Percentiles rank a stretch among this genome's conserved stretches.
Evolutionary conservation across 331 rosid species (phyloP).

Genomic region (Rosa hybrid): DNA sequence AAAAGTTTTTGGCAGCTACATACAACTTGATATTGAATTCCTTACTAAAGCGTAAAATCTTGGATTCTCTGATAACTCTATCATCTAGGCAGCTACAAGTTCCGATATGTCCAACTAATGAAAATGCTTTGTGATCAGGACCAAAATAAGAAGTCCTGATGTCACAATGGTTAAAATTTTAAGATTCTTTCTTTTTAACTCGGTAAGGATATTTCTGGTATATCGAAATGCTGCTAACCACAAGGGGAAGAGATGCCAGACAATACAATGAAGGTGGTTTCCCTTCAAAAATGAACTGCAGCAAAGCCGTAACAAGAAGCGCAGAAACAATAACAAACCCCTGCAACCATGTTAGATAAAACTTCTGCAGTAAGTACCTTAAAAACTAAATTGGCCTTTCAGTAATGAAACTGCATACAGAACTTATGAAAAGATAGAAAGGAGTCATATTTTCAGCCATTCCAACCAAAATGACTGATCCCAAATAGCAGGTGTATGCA

Average conservation of each 20-base stretch:
- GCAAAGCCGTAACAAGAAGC: conserved; percentile 82
- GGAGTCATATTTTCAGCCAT: neutral
- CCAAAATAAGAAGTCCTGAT: neutral
- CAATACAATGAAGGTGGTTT: conserved; percentile 85
- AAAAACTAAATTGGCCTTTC: conserved; percentile 8
- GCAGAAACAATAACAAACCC: conserved; percentile 98
- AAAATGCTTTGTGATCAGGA: neutral
- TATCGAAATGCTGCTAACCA: conserved; percentile 74
- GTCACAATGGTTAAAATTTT: conserved; percentile 15
- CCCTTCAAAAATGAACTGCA: conserved; percentile 96
- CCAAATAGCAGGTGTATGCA: neutral
- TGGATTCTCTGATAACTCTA: neutral
- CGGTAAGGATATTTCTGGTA: conserved; percentile 89
- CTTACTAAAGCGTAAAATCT: neutral
- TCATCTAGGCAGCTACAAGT: conserved; percentile 11
- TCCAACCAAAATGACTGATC: neutral
- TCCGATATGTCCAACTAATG: conserved; percentile 11
- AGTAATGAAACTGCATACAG: neutral
- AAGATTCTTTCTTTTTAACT: conserved; percentile 66
- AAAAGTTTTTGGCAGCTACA: neutral
- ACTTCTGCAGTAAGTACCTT: conserved; percentile 20
- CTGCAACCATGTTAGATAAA: conserved; percentile 52
- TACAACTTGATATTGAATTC: neutral
- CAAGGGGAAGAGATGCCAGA: conserved; percentile 86
- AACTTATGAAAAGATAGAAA: neutral